Evolutionary conservation across 169 alveolate genomes (phyloP).

Genomic region (Plasmodium blacklocki): DNA sequence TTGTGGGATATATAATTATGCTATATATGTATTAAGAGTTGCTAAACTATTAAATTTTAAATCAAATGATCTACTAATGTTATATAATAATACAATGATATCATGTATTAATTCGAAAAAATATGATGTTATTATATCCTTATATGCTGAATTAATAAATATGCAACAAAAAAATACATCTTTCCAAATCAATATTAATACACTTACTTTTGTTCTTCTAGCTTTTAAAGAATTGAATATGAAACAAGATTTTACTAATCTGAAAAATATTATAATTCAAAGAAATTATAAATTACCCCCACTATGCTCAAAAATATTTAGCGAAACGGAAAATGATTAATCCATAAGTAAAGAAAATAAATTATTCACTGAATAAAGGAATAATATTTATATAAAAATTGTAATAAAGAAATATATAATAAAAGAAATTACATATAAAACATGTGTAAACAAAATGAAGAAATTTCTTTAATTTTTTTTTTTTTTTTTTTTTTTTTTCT

Average conservation of each 20-base stretch:
- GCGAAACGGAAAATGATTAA: background rate
- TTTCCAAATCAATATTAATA: constrained; percentile 36
- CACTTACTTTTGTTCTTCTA: constrained; percentile 60
- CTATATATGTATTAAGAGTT: constrained; percentile 65
- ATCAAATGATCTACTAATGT: constrained; percentile 27
- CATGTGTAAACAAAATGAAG: too few relatives aligned
- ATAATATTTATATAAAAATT: too few relatives aligned
- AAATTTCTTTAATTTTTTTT: too few relatives aligned
- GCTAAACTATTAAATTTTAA: constrained; percentile 29
- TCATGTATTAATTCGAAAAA: constrained; percentile 46
- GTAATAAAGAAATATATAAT: too few relatives aligned
- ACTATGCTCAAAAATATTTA: constrained; percentile 38
- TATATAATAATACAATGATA: constrained; percentile 62
- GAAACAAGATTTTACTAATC: constrained; percentile 55
- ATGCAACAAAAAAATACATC: constrained; percentile 53
- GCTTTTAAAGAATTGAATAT: constrained; percentile 70
- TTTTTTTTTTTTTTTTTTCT: too few relatives aligned
- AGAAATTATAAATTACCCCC: constrained; percentile 74
- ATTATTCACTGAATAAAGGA: too few relatives aligned
- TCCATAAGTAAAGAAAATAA: too few relatives aligned
- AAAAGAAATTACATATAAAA: too few relatives aligned
- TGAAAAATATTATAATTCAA: constrained; percentile 61
- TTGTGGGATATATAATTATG: constrained; percentile 69
- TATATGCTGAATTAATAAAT: constrained; percentile 61
- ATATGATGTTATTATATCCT: constrained; percentile 61